Conservation (phyloP, 2,329 filamentous ascomycete species). For the Cyphellophora europaea region DNA sequence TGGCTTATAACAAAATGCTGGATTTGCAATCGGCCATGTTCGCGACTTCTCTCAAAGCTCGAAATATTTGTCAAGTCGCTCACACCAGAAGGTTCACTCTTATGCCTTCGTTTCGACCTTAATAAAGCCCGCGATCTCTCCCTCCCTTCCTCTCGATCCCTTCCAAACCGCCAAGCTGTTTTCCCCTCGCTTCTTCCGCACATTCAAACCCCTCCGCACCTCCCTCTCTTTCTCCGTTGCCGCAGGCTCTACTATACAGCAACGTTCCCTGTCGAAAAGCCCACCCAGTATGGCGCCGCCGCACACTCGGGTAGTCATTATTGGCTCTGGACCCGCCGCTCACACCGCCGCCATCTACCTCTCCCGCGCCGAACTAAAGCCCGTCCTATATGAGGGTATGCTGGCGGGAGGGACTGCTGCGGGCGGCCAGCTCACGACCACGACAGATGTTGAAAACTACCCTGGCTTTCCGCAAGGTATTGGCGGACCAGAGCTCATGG, state of each 20-base stretch:
- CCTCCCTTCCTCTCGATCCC: background rate
- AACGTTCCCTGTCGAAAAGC: conserved; percentile 28
- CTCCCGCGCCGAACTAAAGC: conserved; percentile 85
- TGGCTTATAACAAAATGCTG: too few species aligned
- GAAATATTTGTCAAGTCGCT: too few species aligned
- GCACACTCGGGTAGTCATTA: conserved; percentile 34
- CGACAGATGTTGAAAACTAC: conserved; percentile 97
- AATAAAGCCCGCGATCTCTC: too few species aligned
- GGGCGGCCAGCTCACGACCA: conserved; percentile 94
- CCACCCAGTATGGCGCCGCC: conserved; percentile 60
- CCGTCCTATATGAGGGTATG: conserved; percentile 95
- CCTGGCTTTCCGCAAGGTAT: conserved; percentile 88
- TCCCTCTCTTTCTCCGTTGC: conserved; percentile 63
- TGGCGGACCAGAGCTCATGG: conserved; percentile 84
- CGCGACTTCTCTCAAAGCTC: too few species aligned
- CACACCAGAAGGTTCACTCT: too few species aligned
- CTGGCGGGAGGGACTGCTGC: conserved; percentile 94
- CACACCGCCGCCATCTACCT: conserved; percentile 97
- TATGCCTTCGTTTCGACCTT: too few species aligned
- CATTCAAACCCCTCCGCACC: conserved; percentile 60
- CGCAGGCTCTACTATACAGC: conserved; percentile 57
- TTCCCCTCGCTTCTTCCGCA: conserved; percentile 63
- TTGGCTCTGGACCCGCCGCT: conserved; percentile 92
- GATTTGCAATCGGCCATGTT: too few species aligned
- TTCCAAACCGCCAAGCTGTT: conserved; percentile 71